A percentile compares a stretch with the other conserved stretches of the same genome.
phyloP scores from a whole-genome alignment of 352 stramenopile genomes.

The Thraustochytrium sp. region DNA sequence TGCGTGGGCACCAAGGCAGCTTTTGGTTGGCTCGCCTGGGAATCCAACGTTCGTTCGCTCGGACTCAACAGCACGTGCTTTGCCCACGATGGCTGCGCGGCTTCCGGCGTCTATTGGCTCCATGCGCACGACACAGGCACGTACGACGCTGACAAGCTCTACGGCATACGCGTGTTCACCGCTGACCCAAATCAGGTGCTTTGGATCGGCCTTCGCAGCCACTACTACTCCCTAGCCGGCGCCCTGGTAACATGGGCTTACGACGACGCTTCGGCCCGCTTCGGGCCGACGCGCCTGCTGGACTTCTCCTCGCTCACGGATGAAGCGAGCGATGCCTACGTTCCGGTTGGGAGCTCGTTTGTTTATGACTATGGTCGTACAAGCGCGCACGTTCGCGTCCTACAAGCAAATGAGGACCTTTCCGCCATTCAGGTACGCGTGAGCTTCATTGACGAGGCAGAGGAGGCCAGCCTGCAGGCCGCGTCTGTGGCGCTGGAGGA shows the following conservation, averaged over 20 bases:
- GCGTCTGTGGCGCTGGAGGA: not conserved
- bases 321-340: not conserved
- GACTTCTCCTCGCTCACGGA: not conserved
- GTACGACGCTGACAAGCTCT: not conserved
- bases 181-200: not conserved
- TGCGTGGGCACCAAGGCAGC: not conserved
- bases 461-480: not conserved
- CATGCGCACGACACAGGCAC: slow-evolving; percentile 9
- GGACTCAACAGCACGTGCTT: not conserved
- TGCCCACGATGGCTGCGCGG: not conserved
- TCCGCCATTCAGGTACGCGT: not conserved
- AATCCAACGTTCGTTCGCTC: not conserved
- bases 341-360: not conserved
- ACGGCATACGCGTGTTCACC: not conserved
- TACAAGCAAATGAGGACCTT: not conserved
- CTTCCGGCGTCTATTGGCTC: not conserved
- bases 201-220: not conserved
- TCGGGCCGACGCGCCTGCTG: slow-evolving; percentile 16
- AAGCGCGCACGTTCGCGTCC: not conserved
- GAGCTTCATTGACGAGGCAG: not conserved
- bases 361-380: slow-evolving; percentile 28
- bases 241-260: slow-evolving; percentile 15
- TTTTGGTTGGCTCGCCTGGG: slow-evolving; percentile 14
- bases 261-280: not conserved
- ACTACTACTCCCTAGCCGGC: not conserved